Evolutionary conservation across 331 rosid species (phyloP).

Genomic region (Pyracantha coccinea): DNA sequence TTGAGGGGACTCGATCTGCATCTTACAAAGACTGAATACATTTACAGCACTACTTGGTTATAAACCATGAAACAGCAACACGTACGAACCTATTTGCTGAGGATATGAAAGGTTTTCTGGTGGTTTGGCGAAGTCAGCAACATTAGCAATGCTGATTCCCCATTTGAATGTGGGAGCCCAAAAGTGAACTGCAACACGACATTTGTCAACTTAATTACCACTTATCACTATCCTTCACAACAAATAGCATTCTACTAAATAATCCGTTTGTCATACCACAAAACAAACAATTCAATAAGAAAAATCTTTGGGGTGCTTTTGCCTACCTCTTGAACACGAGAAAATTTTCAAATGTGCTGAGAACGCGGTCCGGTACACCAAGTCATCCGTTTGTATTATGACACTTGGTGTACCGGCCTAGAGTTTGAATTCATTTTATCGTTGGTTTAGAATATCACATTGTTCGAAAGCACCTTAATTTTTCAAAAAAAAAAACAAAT

Average conservation of each 20-base stretch:
- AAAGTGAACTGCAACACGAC: conserved; percentile 72
- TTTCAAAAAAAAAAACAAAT: no score
- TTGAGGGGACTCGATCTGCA: not conserved
- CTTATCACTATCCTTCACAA: not conserved
- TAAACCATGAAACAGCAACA: not conserved
- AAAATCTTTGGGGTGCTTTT: no score
- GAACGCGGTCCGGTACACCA: no score
- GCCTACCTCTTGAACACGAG: no score
- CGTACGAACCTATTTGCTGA: conserved; percentile 51
- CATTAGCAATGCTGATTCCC: conserved; percentile 96
- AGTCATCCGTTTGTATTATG: no score
- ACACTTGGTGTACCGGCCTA: no score
- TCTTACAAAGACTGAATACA: not conserved
- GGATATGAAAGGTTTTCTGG: conserved; percentile 94
- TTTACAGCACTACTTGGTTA: not conserved
- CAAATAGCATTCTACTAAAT: not conserved
- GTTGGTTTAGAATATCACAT: no score
- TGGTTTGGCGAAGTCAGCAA: conserved; percentile 90
- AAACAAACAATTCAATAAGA: not conserved
- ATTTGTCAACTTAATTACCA: not conserved
- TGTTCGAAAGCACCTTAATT: no score
- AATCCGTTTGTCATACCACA: not conserved
- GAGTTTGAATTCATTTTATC: no score
- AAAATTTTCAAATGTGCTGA: no score
- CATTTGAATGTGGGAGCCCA: conserved; percentile 99